Evolutionary conservation across 1,284 basidiomycete genomes (phyloP).

Genomic region (Melanopsichium pennsylvanicum): DNA sequence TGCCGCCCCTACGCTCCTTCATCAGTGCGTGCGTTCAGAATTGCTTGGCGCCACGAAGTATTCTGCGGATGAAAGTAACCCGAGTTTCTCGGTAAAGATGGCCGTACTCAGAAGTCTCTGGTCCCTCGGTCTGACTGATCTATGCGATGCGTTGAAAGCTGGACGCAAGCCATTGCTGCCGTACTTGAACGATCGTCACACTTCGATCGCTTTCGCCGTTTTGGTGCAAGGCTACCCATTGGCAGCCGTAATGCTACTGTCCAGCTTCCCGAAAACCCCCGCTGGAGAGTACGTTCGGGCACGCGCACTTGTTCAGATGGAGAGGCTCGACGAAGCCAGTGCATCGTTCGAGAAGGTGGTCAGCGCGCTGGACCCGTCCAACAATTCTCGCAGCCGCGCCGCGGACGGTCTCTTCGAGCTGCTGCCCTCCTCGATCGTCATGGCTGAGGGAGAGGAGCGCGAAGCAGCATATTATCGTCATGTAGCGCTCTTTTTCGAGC

Average conservation of each 20-base stretch:
- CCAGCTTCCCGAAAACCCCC: slow-evolving; percentile 32
- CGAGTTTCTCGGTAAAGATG: slow-evolving; percentile 22
- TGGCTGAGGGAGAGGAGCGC: slow-evolving; percentile 21
- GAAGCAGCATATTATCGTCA: slow-evolving; percentile 39
- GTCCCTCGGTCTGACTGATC: slow-evolving; percentile 35
- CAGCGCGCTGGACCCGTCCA: slow-evolving; percentile 23
- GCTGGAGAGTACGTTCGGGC: slow-evolving; percentile 42
- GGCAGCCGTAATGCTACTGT: slow-evolving; percentile 28
- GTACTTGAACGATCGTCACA: slow-evolving; percentile 23
- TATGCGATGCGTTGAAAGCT: slow-evolving; percentile 11
- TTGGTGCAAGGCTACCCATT: slow-evolving; percentile 37
- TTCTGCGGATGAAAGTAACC: not conserved
- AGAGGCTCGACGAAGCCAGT: slow-evolving; percentile 37
- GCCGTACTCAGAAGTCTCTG: slow-evolving; percentile 30
- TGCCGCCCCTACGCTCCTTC: slow-evolving; percentile 34
- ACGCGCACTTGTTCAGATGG: slow-evolving; percentile 36
- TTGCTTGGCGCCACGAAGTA: slow-evolving; percentile 11
- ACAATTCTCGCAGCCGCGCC: slow-evolving; percentile 1
- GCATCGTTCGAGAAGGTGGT: slow-evolving; percentile 35
- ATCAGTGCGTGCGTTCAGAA: slow-evolving; percentile 36
- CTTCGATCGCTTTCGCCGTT: slow-evolving; percentile 32
- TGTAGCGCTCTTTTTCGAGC: slow-evolving; percentile 46
- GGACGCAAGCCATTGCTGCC: slow-evolving; percentile 31
- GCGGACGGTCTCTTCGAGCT: slow-evolving; percentile 32
- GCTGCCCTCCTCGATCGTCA: slow-evolving; percentile 24